Conservation (phyloP, 2,329 filamentous ascomycete genomes). For the Trichoderma oligosporum region DNA sequence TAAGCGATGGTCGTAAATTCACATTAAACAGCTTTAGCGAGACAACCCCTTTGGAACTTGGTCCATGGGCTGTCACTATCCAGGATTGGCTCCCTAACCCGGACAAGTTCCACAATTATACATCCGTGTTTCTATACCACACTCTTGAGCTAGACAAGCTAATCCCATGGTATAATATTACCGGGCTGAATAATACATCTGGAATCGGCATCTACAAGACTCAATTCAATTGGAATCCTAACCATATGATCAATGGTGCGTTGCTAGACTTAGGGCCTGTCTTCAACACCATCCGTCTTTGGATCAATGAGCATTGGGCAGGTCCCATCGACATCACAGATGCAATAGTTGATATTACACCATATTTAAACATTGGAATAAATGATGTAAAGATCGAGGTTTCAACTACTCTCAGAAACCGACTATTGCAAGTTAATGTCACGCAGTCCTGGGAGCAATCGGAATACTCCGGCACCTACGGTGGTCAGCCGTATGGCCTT, state of each 20-base stretch:
- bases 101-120: slow-evolving; percentile 2
- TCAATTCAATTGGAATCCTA: background rate
- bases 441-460: slow-evolving; percentile 10
- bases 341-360: slow-evolving; percentile 3
- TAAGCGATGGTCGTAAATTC: background rate
- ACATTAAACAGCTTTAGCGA: background rate
- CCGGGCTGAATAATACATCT: background rate
- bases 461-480: background rate
- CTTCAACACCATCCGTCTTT: slow-evolving; percentile 5
- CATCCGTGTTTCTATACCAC: background rate
- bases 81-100: slow-evolving; percentile 9
- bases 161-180: slow-evolving; percentile 5
- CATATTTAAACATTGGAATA: background rate
- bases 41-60: background rate
- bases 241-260: background rate
- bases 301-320: background rate
- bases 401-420: background rate
- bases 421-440: slow-evolving; percentile 5
- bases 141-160: background rate
- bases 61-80: slow-evolving; percentile 1
- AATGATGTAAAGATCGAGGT: slow-evolving; percentile 4
- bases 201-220: slow-evolving; percentile 1
- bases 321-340: slow-evolving; percentile 6
- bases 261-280: background rate
- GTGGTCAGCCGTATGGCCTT: slow-evolving; percentile 2